Evolutionary conservation across 2,329 filamentous ascomycete species (phyloP), one percentile per base, ranked within the genome.

Genomic region (Gnomoniopsis sp.): DNA sequence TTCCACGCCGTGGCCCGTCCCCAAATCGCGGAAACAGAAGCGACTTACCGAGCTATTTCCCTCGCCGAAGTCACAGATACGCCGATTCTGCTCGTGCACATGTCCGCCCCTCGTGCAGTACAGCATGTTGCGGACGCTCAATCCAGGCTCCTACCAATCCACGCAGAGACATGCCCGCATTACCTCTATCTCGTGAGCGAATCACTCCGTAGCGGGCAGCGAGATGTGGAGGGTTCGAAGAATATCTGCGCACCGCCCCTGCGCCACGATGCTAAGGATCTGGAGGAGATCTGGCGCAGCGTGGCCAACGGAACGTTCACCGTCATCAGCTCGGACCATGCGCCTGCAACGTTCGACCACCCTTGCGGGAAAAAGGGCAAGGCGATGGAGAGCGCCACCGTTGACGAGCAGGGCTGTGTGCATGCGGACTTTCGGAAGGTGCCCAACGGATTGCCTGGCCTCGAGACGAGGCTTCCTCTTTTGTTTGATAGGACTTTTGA

Each of bases 81-180:
- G 0, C 81, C 81, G 0, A 79, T 83, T 50, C 66, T 83, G 41
- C 74, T 84, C 34, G 81, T 83, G 43, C 80, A 83, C 65, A 76
- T 83, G 68, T 77, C 73, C 6, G 79, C 76, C 6, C 71, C 77
- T 6, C 70, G 72, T 6, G 80, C 80, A 2, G 76, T 79, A 12
- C 67, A 71, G 4, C 76, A 79, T 61, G 78, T 84, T 54, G 74
- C 78, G 23, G 68, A 72, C 19, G 81, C 82, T 0, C 80, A 84
- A 65, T 77, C 76, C 10, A 66, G 74, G 3, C 75, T 78, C 0
- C 71, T 83, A 11, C 81, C 82, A 0, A 74, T 84, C 22, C 79
- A 81, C 62, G 82, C 79, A 1, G 81, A 84, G 67, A 85, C 82
- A 1, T 85, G 82, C 65, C 82, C 82, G 3, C 82, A 85, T 57